Evolutionary conservation across 768 basidiomycete species (phyloP).

Genomic region (Fomitopsis serialis): DNA sequence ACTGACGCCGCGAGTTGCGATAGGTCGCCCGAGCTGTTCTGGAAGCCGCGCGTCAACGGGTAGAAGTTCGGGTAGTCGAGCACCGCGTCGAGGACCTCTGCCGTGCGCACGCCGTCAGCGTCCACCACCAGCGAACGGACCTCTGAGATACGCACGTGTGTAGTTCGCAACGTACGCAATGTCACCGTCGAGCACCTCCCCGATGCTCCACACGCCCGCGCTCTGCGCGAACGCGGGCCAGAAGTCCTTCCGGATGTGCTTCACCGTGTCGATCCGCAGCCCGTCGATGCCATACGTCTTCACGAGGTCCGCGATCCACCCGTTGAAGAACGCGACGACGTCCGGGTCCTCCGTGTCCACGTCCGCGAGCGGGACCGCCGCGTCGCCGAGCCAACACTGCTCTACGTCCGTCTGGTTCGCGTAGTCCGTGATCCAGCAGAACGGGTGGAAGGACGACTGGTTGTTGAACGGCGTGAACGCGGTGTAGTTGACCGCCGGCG

Average conservation of each 20-base stretch:
- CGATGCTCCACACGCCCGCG: constrained; percentile 48
- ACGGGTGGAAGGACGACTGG: constrained; percentile 32
- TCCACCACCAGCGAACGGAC: no score
- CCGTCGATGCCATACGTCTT: constrained; percentile 46
- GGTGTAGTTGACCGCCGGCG: constrained; percentile 14
- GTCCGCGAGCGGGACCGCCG: constrained; percentile 47
- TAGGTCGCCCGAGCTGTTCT: constrained; percentile 28
- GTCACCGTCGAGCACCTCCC: constrained; percentile 46
- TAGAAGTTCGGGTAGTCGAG: constrained; percentile 48
- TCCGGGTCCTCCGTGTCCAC: constrained; percentile 47
- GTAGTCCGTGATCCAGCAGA: constrained; percentile 38
- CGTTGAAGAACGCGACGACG: constrained; percentile 38
- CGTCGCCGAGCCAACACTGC: constrained; percentile 58
- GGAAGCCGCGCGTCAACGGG: constrained; percentile 33
- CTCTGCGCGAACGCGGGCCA: constrained; percentile 46
- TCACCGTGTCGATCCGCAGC: constrained; percentile 54
- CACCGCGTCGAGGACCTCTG: constrained; percentile 39
- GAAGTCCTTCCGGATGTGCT: constrained; percentile 49
- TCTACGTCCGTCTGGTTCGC: constrained; percentile 44
- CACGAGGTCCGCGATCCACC: constrained; percentile 45
- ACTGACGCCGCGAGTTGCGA: constrained; percentile 24
- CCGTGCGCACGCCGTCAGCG: not conserved
- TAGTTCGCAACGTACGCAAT: constrained; percentile 34
- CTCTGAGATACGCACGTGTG: constrained; percentile 29
- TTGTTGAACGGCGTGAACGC: constrained; percentile 28